These are phyloP conservation scores for Sclerotinia borealis DNA, from an alignment of 2,329 filamentous ascomycete genomes.

Conservation along the genomic window DNA sequence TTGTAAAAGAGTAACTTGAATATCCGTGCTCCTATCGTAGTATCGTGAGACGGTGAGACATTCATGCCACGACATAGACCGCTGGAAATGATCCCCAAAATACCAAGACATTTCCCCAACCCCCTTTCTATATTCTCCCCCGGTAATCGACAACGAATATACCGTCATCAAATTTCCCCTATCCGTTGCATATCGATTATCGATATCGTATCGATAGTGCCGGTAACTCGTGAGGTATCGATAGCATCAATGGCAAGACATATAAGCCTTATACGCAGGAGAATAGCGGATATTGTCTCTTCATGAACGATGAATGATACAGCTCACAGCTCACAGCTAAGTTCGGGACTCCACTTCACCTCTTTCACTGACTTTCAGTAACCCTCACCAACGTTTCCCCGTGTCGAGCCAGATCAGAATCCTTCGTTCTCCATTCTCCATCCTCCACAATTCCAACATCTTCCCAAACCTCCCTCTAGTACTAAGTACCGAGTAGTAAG, in stretches of 20 bases:
- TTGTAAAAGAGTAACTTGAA: neutral
- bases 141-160: neutral
- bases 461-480: neutral
- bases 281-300: neutral
- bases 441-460: neutral
- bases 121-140: neutral
- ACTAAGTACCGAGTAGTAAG: neutral
- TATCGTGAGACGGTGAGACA: neutral
- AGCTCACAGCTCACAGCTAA: neutral
- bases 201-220: too few species aligned
- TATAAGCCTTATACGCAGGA: neutral
- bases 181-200: constrained; percentile 3
- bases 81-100: neutral
- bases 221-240: too few species aligned
- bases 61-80: neutral
- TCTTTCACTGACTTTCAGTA: neutral
- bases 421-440: constrained; percentile 6
- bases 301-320: neutral
- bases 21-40: neutral
- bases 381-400: neutral
- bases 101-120: neutral
- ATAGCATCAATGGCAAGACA: neutral
- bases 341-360: neutral
- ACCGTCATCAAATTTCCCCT: neutral
- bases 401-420: neutral